Conservation (phyloP, 352 stramenopile genomes). For the Thraustochytrium sp. region DNA sequence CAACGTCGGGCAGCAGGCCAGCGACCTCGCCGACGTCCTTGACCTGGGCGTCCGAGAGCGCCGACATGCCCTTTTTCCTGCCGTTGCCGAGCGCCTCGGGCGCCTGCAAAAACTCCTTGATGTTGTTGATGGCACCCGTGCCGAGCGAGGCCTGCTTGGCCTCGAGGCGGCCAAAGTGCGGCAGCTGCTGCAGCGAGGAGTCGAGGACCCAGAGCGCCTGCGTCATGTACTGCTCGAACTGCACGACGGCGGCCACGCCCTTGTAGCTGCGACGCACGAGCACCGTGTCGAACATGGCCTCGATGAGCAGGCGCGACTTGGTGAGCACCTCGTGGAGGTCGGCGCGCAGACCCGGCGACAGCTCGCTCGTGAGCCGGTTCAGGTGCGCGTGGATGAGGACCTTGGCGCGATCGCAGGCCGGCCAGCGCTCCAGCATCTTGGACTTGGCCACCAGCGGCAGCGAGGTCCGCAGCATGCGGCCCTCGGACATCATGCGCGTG, state of each 20-base stretch:
- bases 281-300: conserved; percentile 97
- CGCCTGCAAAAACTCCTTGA: conserved; percentile 87
- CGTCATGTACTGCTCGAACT: conserved; percentile 93
- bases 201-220: conserved; percentile 92
- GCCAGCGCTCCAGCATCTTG: conserved; percentile 42
- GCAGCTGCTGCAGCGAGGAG: conserved; percentile 78
- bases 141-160: conserved; percentile 74
- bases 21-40: not conserved
- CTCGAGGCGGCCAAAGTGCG: conserved; percentile 58
- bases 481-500: conserved; percentile 22
- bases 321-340: conserved; percentile 93
- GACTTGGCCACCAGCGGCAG: not conserved
- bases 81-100: conserved; percentile 58
- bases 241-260: conserved; percentile 89
- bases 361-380: conserved; percentile 67
- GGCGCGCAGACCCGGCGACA: conserved; percentile 56
- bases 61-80: not conserved
- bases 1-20: conserved; percentile 31
- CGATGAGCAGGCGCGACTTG: conserved; percentile 85
- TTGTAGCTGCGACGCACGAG: conserved; percentile 89
- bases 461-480: not conserved
- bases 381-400: conserved; percentile 91
- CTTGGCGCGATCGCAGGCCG: conserved; percentile 68
- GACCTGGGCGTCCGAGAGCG: conserved; percentile 13
- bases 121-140: conserved; percentile 77